Percentiles rank a stretch among this genome's conserved stretches.
phyloP scores from a whole-genome alignment of 352 stramenopile genomes.

The Phytophthora aleatoria region DNA sequence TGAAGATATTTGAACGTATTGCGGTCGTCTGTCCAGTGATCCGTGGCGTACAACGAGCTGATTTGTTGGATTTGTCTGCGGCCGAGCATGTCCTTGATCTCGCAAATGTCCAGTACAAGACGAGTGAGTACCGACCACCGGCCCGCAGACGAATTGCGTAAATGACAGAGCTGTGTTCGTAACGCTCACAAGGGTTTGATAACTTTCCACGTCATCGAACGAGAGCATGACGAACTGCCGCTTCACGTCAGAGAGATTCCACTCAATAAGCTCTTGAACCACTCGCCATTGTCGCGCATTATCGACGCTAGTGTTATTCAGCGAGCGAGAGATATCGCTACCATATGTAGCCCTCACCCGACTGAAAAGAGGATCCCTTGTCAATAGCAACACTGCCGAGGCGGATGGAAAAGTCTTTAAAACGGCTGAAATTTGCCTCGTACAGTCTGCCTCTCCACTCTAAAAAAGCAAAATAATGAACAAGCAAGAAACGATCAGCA shows the following conservation, averaged over 20 bases:
- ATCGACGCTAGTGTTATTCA: neutral
- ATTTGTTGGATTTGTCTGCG: constrained; percentile 7
- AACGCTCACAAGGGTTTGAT: constrained; percentile 29
- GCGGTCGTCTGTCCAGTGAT: constrained; percentile 3
- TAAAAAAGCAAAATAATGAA: neutral
- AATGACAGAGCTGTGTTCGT: constrained; percentile 47
- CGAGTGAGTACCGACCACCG: constrained; percentile 14
- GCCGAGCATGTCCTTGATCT: constrained; percentile 1
- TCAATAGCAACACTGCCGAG: constrained; percentile 13
- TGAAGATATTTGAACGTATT: constrained; percentile 18
- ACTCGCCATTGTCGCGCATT: constrained; percentile 17
- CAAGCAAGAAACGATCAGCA: constrained; percentile 1
- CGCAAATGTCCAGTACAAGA: neutral
- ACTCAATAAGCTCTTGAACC: constrained; percentile 33
- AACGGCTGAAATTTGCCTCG: neutral
- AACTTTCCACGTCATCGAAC: constrained; percentile 20
- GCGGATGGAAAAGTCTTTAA: constrained; percentile 21
- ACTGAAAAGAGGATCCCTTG: constrained; percentile 11
- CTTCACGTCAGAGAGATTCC: constrained; percentile 33
- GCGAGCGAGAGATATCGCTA: neutral
- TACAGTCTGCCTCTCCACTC: constrained; percentile 10
- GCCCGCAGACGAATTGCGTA: constrained; percentile 47
- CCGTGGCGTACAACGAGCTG: constrained; percentile 13
- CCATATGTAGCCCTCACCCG: neutral
- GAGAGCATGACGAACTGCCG: constrained; percentile 32